Evolutionary conservation across 2,329 filamentous ascomycete species (phyloP), one percentile per base, ranked within the genome.

Genomic region (Colletotrichum trifolii): DNA sequence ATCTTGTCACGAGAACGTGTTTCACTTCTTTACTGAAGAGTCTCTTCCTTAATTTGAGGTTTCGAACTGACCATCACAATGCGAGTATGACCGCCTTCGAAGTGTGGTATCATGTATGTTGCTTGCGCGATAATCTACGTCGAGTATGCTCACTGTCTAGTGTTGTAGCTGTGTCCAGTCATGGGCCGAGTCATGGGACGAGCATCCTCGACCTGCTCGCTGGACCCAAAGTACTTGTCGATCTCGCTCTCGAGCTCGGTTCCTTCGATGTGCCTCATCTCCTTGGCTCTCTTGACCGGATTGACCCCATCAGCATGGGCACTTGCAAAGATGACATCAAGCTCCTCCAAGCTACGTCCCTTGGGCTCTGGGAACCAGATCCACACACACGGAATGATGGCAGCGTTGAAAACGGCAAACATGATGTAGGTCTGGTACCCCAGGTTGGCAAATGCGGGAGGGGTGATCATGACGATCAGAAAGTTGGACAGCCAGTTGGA

Each of bases 391-490:
- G 84, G 83, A 47, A 86, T 73, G 69, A 86, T 85, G 15, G 77
- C 75, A 42, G 80, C 82, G 74, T 85, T 86, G 70, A 85, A 79
- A n/a, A 80, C 78, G 2, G 83, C 82, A 73, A 84, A 88, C 67
- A 87, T 82, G 48, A 86, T 78, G 72, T 84, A 87, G 57, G 83
- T 87, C 58, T 79, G 80, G 78, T 83, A 87, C 6, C 80, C 78
- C 3, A 87, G 78, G 53, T 81, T 83, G 53, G 77, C 71, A 60
- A 90, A 87, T 6, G 87, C 85, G 7, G 86, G 82, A 0, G 87
- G 88, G 0, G 87, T 89, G 54, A 90, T 85, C 83, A 89, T 88
- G 54, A 91, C 88, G 33, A 91, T 86, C 72, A 89, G 78, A 74
- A 90, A 90, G 74, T 88, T 87, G 75, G 83, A 85, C 13, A 85